These are phyloP conservation scores for Podaxis rugospora DNA, from an alignment of 768 basidiomycete genomes.

Conservation along the genomic window DNA sequence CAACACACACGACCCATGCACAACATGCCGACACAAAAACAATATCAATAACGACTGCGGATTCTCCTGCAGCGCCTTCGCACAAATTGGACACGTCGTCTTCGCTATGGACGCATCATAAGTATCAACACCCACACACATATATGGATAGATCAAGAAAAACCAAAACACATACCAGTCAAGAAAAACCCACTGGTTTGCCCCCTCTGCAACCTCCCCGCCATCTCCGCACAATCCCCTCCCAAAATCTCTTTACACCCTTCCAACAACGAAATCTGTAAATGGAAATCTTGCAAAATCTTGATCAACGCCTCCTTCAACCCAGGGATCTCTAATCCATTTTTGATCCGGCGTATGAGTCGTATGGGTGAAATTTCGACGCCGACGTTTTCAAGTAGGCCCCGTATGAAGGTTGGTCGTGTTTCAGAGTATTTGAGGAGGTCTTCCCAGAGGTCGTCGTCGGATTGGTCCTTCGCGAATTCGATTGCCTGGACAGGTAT, in stretches of 20 bases:
- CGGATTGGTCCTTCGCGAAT: constrained; percentile 95
- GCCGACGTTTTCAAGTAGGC: constrained; percentile 91
- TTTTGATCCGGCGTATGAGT: constrained; percentile 90
- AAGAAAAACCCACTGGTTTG: constrained; percentile 82
- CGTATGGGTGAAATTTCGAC: constrained; percentile 94
- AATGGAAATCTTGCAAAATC: constrained; percentile 93
- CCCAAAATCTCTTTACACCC: constrained; percentile 87
- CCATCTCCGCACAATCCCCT: constrained; percentile 75
- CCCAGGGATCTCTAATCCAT: constrained; percentile 94
- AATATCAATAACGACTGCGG: constrained; percentile 62
- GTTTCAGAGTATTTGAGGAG: constrained; percentile 92
- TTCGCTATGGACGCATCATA: constrained; percentile 39
- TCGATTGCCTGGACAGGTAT: constrained; percentile 62
- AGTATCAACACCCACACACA: not conserved
- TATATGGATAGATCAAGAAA: not conserved
- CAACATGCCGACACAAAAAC: constrained; percentile 86
- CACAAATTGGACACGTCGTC: constrained; percentile 64
- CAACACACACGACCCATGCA: constrained; percentile 76
- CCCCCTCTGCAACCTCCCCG: constrained; percentile 60
- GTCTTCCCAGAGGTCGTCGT: constrained; percentile 98
- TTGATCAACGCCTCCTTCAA: constrained; percentile 93
- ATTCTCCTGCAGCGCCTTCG: constrained; percentile 48
- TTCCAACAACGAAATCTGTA: constrained; percentile 89
- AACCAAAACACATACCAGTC: constrained; percentile 46
- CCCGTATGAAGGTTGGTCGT: constrained; percentile 92